phyloP scores from a whole-genome alignment of 352 stramenopile genomes.

The Elongisporangium prolatum region DNA sequence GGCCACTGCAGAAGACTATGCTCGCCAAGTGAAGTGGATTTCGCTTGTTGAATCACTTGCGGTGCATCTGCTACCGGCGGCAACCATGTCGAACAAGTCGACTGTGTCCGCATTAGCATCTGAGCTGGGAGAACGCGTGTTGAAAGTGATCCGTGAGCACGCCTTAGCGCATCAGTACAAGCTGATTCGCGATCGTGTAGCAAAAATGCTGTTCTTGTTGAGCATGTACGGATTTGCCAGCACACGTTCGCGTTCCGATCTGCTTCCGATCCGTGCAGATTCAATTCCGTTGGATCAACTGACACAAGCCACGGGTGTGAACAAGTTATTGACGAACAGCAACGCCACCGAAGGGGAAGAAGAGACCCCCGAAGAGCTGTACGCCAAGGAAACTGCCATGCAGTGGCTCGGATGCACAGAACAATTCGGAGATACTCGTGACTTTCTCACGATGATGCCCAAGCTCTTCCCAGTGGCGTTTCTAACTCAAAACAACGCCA shows the following conservation, averaged over 20 bases:
- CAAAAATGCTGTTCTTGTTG: constrained; percentile 57
- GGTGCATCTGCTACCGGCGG: constrained; percentile 35
- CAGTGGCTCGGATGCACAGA: constrained; percentile 57
- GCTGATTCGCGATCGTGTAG: constrained; percentile 67
- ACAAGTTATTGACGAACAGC: constrained; percentile 7
- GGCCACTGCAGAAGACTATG: constrained; percentile 60
- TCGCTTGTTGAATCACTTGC: constrained; percentile 45
- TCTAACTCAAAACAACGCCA: constrained; percentile 58
- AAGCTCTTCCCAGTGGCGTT: constrained; percentile 61
- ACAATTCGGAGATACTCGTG: constrained; percentile 34
- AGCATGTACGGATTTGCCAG: constrained; percentile 8
- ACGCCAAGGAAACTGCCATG: constrained; percentile 65
- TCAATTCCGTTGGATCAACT: constrained; percentile 9
- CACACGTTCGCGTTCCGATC: constrained; percentile 1
- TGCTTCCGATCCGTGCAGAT: constrained; percentile 6
- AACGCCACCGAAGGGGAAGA: constrained; percentile 7
- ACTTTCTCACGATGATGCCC: constrained; percentile 40
- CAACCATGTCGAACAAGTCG: constrained; percentile 2
- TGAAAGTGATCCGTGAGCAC: constrained; percentile 40
- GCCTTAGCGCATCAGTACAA: constrained; percentile 70
- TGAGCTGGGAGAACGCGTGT: constrained; percentile 21
- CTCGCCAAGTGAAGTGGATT: constrained; percentile 73
- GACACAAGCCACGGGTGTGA: not conserved
- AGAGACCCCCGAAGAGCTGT: constrained; percentile 20
- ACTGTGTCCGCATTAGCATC: constrained; percentile 10